phyloP scores from a whole-genome alignment of 2,329 filamentous ascomycete genomes.

The Monilinia fructicola region DNA sequence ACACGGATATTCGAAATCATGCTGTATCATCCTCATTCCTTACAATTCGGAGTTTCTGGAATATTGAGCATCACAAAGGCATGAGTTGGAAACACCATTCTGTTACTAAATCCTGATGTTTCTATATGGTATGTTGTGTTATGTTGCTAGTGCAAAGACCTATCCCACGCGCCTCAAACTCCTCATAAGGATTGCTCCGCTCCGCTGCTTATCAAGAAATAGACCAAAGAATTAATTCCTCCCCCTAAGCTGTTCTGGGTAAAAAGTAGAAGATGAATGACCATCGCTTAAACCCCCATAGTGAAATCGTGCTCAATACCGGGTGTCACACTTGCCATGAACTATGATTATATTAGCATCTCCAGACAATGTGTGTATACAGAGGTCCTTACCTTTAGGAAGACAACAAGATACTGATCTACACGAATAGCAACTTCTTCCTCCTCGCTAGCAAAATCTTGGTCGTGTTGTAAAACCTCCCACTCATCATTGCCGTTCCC shows the following conservation, averaged over 20 bases:
- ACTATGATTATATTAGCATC: constrained; percentile 50
- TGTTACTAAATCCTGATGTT: neutral
- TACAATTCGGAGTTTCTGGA: neutral
- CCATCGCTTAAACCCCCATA: constrained; percentile 72
- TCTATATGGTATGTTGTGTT: constrained; percentile 5
- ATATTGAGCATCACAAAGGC: neutral
- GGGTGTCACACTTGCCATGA: constrained; percentile 87
- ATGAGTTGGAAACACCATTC: neutral
- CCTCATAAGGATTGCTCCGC: constrained; percentile 15
- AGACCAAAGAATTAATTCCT: neutral
- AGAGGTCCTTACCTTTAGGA: constrained; percentile 63
- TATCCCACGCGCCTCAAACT: constrained; percentile 7
- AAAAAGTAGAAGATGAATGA: neutral
- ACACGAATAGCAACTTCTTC: constrained; percentile 80
- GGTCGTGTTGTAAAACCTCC: constrained; percentile 62
- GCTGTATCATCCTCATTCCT: neutral
- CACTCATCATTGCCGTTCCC: constrained; percentile 59
- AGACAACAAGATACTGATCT: constrained; percentile 86
- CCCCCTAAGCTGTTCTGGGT: neutral
- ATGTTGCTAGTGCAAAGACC: constrained; percentile 11
- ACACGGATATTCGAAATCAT: neutral
- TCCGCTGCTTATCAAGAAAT: constrained; percentile 6
- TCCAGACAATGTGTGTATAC: neutral
- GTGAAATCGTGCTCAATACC: constrained; percentile 98
- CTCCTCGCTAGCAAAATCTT: constrained; percentile 57